Percentiles rank a stretch among this genome's conserved stretches.
Evolutionary conservation across 192 early-diverging fungal species (phyloP).

Genomic region (Coemansia sp.): DNA sequence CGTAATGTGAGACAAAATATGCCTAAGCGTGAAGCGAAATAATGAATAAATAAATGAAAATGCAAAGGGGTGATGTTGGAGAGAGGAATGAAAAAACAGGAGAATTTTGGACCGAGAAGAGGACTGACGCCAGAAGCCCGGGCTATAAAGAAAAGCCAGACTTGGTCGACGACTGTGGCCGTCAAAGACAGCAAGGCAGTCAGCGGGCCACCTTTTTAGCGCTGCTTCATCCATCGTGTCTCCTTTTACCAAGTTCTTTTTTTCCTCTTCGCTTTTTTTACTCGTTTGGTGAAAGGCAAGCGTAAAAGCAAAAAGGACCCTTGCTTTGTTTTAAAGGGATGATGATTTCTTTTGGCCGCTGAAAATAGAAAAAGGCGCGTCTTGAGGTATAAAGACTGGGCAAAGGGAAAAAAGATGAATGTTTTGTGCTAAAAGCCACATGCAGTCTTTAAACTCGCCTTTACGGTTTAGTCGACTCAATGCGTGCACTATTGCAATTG

Average conservation of each 20-base stretch:
- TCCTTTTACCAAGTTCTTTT: slow-evolving; percentile 10
- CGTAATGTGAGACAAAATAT: neutral
- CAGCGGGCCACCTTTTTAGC: neutral
- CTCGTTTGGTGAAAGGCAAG: slow-evolving; percentile 1
- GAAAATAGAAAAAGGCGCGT: neutral
- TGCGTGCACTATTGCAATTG: neutral
- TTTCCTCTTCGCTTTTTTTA: neutral
- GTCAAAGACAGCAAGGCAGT: neutral
- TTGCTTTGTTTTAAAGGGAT: slow-evolving; percentile 1
- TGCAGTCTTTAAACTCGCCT: neutral
- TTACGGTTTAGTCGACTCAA: too few species aligned
- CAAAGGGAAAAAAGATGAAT: neutral
- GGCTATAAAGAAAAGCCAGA: slow-evolving; percentile 7
- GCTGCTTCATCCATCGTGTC: neutral
- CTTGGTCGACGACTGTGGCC: neutral
- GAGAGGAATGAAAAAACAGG: neutral
- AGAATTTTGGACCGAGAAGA: neutral
- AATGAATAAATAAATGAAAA: neutral
- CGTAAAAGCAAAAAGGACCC: slow-evolving; percentile 1
- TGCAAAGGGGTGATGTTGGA: neutral
- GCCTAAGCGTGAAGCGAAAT: neutral
- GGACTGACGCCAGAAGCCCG: neutral
- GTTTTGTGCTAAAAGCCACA: slow-evolving; percentile 1
- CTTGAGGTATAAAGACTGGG: neutral
- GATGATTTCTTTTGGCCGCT: neutral